Evolutionary conservation across 768 basidiomycete species (phyloP).

Genomic region (Termitomyces sp.): DNA sequence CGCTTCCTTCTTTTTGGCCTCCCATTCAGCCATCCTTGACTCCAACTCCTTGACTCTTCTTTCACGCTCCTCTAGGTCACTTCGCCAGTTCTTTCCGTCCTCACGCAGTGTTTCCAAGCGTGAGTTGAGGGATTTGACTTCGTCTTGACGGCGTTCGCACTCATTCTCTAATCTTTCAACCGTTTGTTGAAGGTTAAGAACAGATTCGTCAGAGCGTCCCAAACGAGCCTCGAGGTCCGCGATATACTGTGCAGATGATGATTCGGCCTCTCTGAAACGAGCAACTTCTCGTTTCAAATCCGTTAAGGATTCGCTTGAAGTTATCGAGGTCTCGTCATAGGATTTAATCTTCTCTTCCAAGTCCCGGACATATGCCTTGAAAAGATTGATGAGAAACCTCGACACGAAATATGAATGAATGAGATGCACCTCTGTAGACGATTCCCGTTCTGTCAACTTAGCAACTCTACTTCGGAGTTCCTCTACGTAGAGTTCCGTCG

Average conservation of each 20-base stretch:
- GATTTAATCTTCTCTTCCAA: slow-evolving; percentile 88
- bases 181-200: slow-evolving; percentile 61
- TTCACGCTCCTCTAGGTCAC: slow-evolving; percentile 84
- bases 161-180: slow-evolving; percentile 79
- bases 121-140: slow-evolving; percentile 66
- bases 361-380: slow-evolving; percentile 87
- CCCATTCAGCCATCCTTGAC: slow-evolving; percentile 74
- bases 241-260: slow-evolving; percentile 74
- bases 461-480: slow-evolving; percentile 78
- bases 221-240: slow-evolving; percentile 82
- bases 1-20: slow-evolving; percentile 65
- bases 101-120: slow-evolving; percentile 65
- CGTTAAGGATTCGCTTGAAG: slow-evolving; percentile 73
- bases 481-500: slow-evolving; percentile 83
- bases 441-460: slow-evolving; percentile 85
- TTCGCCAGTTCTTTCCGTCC: slow-evolving; percentile 79
- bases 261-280: slow-evolving; percentile 73
- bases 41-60: slow-evolving; percentile 73
- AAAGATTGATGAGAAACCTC: slow-evolving; percentile 13
- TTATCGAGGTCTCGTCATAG: slow-evolving; percentile 75
- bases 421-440: slow-evolving; percentile 77
- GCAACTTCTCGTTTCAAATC: slow-evolving; percentile 84
- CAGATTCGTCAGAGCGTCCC: slow-evolving; percentile 73
- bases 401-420: neutral
- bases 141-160: slow-evolving; percentile 66